Evolutionary conservation across 345 rosid species (phyloP).

Genomic region (Arabidopsis suecica): DNA sequence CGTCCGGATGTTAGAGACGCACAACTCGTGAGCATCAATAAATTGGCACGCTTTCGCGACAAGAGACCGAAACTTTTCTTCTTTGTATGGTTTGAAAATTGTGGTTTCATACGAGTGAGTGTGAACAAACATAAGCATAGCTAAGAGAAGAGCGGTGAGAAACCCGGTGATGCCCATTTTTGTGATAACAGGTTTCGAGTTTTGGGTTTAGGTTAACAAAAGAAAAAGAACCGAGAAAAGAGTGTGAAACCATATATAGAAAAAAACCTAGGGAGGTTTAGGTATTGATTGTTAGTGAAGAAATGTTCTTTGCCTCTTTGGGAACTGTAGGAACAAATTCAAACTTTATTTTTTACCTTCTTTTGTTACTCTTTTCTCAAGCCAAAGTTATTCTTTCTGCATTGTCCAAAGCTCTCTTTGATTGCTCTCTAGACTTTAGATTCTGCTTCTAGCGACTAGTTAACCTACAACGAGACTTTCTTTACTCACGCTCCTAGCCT

Average conservation of each 20-base stretch:
- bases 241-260: conserved; percentile 5
- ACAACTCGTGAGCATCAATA: conserved; percentile 55
- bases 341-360: conserved; percentile 47
- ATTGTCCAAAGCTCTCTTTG: neutral
- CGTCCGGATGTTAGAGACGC: conserved; percentile 53
- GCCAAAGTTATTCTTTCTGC: conserved; percentile 61
- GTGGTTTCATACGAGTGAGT: conserved; percentile 45
- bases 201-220: conserved; percentile 31
- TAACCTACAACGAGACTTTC: neutral
- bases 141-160: conserved; percentile 47
- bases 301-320: conserved; percentile 51
- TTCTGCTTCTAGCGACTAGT: conserved; percentile 33
- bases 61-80: conserved; percentile 48
- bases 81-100: conserved; percentile 40
- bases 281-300: conserved; percentile 61
- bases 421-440: conserved; percentile 25
- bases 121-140: conserved; percentile 43
- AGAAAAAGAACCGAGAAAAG: conserved; percentile 17
- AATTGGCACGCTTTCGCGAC: conserved; percentile 56
- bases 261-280: conserved; percentile 17
- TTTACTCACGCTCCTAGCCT: neutral
- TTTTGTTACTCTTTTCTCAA: conserved; percentile 46
- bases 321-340: conserved; percentile 43
- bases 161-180: conserved; percentile 52
- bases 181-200: neutral